A percentile compares a stretch with the other conserved stretches of the same genome.
These are phyloP conservation scores for Martensiomyces pterosporus DNA, from an alignment of 192 early-diverging fungal genomes.

Conservation along the genomic window DNA sequence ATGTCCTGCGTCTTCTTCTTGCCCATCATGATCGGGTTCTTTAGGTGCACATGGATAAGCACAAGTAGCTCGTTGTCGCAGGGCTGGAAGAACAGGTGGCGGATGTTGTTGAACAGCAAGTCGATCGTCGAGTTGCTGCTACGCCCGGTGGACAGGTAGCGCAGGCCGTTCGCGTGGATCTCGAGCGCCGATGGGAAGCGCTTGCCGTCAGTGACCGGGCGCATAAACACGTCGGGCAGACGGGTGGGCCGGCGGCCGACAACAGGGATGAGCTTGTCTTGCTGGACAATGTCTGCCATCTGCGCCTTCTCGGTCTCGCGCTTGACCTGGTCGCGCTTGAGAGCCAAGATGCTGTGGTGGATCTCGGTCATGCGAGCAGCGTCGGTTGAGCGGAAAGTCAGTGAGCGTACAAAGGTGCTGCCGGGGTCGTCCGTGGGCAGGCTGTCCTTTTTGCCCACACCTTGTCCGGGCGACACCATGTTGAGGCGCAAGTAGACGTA, in stretches of 20 bases:
- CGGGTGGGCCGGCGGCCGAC: conserved; percentile 70
- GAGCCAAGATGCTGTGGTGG: conserved; percentile 76
- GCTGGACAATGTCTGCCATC: conserved; percentile 93
- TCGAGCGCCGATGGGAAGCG: conserved; percentile 93
- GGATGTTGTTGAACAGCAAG: conserved; percentile 95
- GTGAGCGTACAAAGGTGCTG: conserved; percentile 87
- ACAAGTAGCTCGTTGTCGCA: conserved; percentile 97
- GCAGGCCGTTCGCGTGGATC: conserved; percentile 93
- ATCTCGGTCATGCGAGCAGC: conserved; percentile 76
- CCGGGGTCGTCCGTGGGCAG: conserved; percentile 80
- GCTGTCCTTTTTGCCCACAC: conserved; percentile 85
- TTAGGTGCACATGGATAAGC: conserved; percentile 90
- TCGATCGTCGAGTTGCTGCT: conserved; percentile 77
- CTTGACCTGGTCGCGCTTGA: conserved; percentile 93
- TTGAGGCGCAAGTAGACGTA: conserved; percentile 90
- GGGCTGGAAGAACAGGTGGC: conserved; percentile 97
- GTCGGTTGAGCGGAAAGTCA: conserved; percentile 90
- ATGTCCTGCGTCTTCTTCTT: conserved; percentile 98
- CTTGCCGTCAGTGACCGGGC: conserved; percentile 88
- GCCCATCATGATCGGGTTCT: conserved; percentile 95
- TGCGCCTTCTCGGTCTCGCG: conserved; percentile 92
- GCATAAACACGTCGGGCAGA: conserved; percentile 86
- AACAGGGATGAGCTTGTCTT: conserved; percentile 79
- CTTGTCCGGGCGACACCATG: conserved; percentile 91
- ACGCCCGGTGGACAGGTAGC: conserved; percentile 78